Percentiles rank a stretch among this genome's conserved stretches.
These are phyloP conservation scores for Quercus agrifolia DNA, from an alignment of 306 rosid species.

Conservation along the genomic window DNA sequence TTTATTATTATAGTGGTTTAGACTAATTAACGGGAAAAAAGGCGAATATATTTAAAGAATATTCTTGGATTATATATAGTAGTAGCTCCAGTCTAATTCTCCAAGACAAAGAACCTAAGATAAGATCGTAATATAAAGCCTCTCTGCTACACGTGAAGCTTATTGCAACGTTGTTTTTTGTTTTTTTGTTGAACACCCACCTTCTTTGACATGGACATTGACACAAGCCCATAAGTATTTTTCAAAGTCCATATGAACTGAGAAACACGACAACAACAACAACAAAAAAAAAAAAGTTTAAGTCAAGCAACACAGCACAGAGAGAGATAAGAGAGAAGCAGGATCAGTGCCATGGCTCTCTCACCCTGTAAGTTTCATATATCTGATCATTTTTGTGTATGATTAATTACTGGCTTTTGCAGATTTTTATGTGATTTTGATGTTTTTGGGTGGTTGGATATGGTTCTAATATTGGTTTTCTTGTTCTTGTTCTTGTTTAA, in stretches of 20 bases:
- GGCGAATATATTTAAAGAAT: conserved; percentile 6
- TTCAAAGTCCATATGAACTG: not conserved
- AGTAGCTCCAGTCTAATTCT: not conserved
- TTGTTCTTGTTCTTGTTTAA: not conserved
- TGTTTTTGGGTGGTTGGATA: not conserved
- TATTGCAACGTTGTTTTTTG: no score
- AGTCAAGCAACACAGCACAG: not conserved
- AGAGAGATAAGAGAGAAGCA: conserved; percentile 1
- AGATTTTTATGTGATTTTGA: not conserved
- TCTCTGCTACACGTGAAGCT: not conserved
- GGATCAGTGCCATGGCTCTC: conserved; percentile 25
- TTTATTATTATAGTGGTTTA: no score
- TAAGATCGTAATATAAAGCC: not conserved
- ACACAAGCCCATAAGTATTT: not conserved
- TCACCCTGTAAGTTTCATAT: conserved; percentile 33
- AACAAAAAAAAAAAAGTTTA: not conserved
- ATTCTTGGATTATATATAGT: not conserved
- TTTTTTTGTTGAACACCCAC: no score
- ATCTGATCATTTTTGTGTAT: not conserved
- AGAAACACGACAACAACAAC: not conserved
- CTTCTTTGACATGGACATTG: no score
- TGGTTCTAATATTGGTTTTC: not conserved
- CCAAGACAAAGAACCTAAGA: not conserved
- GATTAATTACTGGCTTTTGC: not conserved
- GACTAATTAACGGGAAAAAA: no score